phyloP scores from a whole-genome alignment of 768 basidiomycete species.

The Mrakia gelida region DNA sequence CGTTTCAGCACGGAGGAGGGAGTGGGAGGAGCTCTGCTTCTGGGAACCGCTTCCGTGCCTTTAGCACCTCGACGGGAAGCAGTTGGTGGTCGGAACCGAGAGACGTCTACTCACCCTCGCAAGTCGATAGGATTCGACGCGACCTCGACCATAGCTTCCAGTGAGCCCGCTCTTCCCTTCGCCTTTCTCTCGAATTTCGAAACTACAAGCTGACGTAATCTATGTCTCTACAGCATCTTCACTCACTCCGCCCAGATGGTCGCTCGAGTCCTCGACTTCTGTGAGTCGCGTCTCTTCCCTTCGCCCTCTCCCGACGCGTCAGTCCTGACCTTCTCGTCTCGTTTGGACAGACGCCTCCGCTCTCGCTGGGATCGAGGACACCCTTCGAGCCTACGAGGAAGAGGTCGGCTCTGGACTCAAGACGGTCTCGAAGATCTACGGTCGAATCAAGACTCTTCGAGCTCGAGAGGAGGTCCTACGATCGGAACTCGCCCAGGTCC shows the following conservation, averaged over 20 bases:
- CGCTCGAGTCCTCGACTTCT: conserved; percentile 18
- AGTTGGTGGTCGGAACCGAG: conserved; percentile 17
- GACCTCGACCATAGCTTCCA: conserved; percentile 11
- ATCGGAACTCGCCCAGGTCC: background rate
- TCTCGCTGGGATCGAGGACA: background rate
- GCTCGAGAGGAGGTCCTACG: background rate
- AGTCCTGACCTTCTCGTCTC: background rate
- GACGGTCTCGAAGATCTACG: background rate
- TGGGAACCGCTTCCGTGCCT: background rate
- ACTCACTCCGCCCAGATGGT: conserved; percentile 22
- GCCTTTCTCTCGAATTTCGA: too few species aligned
- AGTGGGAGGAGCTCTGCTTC: background rate
- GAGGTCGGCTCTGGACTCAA: background rate
- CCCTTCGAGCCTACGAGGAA: background rate
- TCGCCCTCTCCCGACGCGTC: background rate
- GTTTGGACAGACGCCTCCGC: background rate
- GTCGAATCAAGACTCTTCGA: background rate
- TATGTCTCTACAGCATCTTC: background rate
- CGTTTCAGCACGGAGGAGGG: conserved; percentile 8
- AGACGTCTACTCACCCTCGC: background rate
- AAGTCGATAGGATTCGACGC: background rate
- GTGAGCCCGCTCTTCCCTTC: background rate
- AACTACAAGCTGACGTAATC: too few species aligned
- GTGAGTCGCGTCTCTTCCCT: background rate
- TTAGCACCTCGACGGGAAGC: background rate